A percentile compares a stretch with the other conserved stretches of the same genome.
phyloP scores from a whole-genome alignment of 495 filamentous ascomycete genomes.

The Aspergillus sclerotioniger region DNA sequence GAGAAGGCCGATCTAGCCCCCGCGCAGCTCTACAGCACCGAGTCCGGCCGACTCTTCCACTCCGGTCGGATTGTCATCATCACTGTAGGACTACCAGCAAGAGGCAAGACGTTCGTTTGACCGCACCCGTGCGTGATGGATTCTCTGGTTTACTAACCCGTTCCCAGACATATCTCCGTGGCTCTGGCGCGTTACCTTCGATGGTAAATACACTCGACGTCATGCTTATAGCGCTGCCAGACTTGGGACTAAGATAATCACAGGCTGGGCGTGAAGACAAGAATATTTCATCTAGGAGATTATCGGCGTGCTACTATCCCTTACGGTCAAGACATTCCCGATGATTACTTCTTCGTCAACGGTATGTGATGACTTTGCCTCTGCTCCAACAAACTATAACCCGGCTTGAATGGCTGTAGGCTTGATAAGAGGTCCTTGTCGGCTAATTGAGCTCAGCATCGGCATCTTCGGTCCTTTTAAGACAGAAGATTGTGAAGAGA shows the following conservation, averaged over 20 bases:
- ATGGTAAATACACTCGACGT: conserved; percentile 58
- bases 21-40: conserved; percentile 96
- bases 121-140: not conserved
- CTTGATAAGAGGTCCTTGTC: not conserved
- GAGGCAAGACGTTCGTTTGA: conserved; percentile 84
- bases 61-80: conserved; percentile 96
- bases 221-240: not conserved
- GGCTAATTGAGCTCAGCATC: conserved; percentile 54
- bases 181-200: conserved; percentile 91
- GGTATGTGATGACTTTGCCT: conserved; percentile 39
- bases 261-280: conserved; percentile 96
- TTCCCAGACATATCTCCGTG: conserved; percentile 81
- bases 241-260: conserved; percentile 20
- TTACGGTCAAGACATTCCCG: conserved; percentile 79
- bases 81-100: conserved; percentile 91
- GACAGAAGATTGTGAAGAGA: conserved; percentile 96
- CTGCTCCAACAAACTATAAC: not conserved
- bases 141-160: conserved; percentile 9
- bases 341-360: conserved; percentile 97
- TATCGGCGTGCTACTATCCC: conserved; percentile 91
- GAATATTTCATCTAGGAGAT: conserved; percentile 95
- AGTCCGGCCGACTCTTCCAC: conserved; percentile 95
- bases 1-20: conserved; percentile 84
- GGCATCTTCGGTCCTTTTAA: conserved; percentile 77
- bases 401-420: not conserved